Base-by-base conservation (phyloP, 768 basidiomycete genomes). In the Strobilomyces dryophilus region DNA sequence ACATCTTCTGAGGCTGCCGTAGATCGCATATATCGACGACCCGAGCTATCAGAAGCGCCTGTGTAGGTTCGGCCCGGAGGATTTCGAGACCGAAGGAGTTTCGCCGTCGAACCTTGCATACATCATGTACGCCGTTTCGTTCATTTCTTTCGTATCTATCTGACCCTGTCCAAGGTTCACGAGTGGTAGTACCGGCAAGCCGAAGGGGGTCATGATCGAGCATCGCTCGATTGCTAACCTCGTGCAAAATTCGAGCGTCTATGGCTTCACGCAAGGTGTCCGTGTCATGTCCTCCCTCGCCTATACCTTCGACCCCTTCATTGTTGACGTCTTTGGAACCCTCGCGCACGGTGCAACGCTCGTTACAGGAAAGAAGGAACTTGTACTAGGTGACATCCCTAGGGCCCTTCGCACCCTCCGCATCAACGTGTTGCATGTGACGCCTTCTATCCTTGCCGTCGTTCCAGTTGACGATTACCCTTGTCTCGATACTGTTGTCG, bases 11-110 rank as follows among this genome's bases (percentile, higher is more conserved):
- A 61, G 3, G 35, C 2, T 11, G 14, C 14, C 18, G 15, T 29
- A 67, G 66, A 58, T 67, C 8, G 65, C 55, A 1, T 64, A 67
- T 18, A 68, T 67, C 35, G 62, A 68, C 40, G 67, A 68, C 17
- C 45, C 67, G 12, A 62, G 58, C 50, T 68, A 64, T 47, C 62
- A 57, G 26, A 68, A 52, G 43, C 62, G 60, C 15, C 47, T 68
- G 9, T 47, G 15, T 18, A 53, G 52, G 42, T 51, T 55, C 45
- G 46, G 18, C 24, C 24, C 55, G 9, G 64, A 66, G 18, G 47
- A 64, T 51, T 54, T 63, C 7, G 53, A 59, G 14, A 53, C 62
- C 5, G 54, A 64, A 48, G 58, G 56, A 1, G 52, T 62, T 37
- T 52, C 56, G 4, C 55, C 69, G 2, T 57, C 61, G 12, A 60